Base-by-base conservation (phyloP, 75 land plant genomes). In the Selaginella moellendorffii region DNA sequence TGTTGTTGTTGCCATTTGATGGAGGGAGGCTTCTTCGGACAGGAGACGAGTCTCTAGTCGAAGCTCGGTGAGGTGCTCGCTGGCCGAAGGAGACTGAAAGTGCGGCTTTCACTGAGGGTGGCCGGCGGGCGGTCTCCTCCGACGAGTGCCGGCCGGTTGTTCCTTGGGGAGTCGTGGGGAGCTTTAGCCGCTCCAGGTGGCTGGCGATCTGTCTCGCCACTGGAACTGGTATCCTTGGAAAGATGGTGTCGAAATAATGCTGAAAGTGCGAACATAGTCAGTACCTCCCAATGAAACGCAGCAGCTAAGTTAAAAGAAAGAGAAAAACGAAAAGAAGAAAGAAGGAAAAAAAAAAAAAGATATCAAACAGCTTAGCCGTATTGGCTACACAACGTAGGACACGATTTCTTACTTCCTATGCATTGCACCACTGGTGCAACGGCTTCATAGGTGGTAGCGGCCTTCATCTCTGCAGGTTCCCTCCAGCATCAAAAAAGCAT, bases 101-200 rank as follows among this genome's bases (percentile, higher is more conserved):
- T 9, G 98, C 78, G 69, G 98, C 98, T 77, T 93, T 93, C 19
- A 93, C 98, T 63, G 98, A 93, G n/a, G 98, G 98, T 0, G 98
- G 98, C 29, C 98, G 81, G 14, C 98, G 82, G 1, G 97, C 97
- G 67, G 90, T 88, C 24, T 93, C 98, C 60, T 93, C 98, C 23
- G 87, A 80, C 23, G 82, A 90, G 73, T 78, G 77, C 17, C 98
- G 84, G 28, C 46, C 46, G 27, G 96, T 93, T 1, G 79, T 80
- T 10, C 98, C 98, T 28, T 78, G 65, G 61, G 75, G 85, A 20
- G 78, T 80, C 19, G 83, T 69, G 5, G 98, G 83, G 24, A 93
- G 86, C 68, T 93, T 93, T 79, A 93, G 42, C 61, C 80, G 80
- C 68, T 93, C 98, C 67, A 93, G 78, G 62, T 83, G 71, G 2